phyloP scores from a whole-genome alignment of 1,284 basidiomycete species.

The Ganoderma sp. region DNA sequence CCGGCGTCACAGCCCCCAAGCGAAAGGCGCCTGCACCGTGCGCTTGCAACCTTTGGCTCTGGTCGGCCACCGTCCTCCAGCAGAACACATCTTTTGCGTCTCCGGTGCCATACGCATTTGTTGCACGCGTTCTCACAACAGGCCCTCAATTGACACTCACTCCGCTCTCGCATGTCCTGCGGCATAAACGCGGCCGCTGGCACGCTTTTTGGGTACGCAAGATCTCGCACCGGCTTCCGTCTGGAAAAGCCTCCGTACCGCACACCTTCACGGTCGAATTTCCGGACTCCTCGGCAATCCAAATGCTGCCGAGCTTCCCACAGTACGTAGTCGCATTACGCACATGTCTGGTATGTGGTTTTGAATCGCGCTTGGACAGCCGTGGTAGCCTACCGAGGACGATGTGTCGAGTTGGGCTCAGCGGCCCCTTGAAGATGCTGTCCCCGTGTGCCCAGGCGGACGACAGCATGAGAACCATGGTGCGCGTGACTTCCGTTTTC shows the following conservation, averaged over 20 bases:
- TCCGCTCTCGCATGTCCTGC: constrained; percentile 9
- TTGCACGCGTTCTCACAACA: neutral
- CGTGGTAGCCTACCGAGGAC: neutral
- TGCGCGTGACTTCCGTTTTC: neutral
- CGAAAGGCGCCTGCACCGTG: too few species aligned
- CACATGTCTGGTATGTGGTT: neutral
- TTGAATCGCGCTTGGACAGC: neutral
- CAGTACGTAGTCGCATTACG: neutral
- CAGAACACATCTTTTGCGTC: neutral
- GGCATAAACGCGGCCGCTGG: neutral
- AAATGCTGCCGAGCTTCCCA: neutral
- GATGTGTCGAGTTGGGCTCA: neutral
- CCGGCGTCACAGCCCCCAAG: neutral
- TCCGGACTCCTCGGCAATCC: neutral
- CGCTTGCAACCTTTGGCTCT: too few species aligned
- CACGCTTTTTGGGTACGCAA: neutral
- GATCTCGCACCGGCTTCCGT: neutral
- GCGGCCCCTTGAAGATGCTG: neutral
- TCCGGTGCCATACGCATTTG: neutral
- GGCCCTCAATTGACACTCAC: neutral
- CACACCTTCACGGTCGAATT: neutral
- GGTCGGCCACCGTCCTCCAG: neutral
- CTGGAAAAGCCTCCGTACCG: neutral
- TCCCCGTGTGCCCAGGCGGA: neutral
- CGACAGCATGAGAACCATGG: neutral